Evolutionary conservation across 2,329 filamentous ascomycete genomes (phyloP).

Genomic region (Stylonectria norvegica): DNA sequence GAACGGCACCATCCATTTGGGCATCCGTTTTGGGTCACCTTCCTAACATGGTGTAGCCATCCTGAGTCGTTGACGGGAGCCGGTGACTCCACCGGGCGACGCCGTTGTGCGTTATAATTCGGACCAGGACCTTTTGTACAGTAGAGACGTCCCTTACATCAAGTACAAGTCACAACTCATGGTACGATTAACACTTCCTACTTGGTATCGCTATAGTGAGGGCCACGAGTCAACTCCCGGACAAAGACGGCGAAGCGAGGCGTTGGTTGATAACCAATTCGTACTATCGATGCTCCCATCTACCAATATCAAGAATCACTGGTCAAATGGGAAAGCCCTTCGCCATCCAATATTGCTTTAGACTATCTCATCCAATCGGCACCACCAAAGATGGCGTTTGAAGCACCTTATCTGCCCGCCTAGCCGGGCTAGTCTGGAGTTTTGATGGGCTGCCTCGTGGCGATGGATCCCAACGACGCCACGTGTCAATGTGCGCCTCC

Average conservation of each 20-base stretch:
- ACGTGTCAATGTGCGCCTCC: constrained; percentile 6
- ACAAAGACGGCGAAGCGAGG: neutral
- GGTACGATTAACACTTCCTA: neutral
- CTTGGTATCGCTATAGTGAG: neutral
- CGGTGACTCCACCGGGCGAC: constrained; percentile 2
- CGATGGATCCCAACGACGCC: constrained; percentile 3
- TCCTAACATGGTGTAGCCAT: constrained; percentile 9
- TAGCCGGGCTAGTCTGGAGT: constrained; percentile 24
- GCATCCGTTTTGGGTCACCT: constrained; percentile 11
- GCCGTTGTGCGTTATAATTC: constrained; percentile 13
- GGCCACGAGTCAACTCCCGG: too few relatives aligned
- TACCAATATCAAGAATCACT: neutral
- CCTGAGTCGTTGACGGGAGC: constrained; percentile 1
- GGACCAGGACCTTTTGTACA: constrained; percentile 11
- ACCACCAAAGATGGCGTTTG: constrained; percentile 13
- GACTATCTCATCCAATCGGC: constrained; percentile 18
- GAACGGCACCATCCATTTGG: constrained; percentile 9
- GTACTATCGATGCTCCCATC: neutral
- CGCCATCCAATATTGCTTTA: constrained; percentile 12
- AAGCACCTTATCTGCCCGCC: constrained; percentile 25
- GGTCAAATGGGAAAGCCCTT: too few relatives aligned
- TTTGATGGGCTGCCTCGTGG: constrained; percentile 5
- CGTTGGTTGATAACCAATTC: neutral
- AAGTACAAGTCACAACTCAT: neutral
- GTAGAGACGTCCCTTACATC: neutral